Conservation (phyloP, 192 early-diverging fungal species). For the Pilobolus umbonatus region DNA sequence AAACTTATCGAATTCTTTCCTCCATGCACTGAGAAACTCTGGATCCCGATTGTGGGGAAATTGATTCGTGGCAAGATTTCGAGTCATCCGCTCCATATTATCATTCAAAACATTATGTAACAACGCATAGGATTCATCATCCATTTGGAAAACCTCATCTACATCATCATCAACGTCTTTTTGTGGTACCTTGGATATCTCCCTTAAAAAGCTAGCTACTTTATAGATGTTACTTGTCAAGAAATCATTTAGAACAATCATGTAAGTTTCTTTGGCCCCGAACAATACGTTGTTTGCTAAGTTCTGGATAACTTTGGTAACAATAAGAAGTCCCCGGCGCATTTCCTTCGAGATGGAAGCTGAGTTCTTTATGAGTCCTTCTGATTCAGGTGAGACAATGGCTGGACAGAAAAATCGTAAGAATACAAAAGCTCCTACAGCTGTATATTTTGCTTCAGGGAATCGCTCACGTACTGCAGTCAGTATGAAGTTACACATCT, state of each 20-base stretch:
- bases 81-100: slow-evolving; percentile 59
- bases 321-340: slow-evolving; percentile 71
- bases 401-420: slow-evolving; percentile 81
- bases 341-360: slow-evolving; percentile 55
- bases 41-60: background rate
- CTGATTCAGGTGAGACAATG: slow-evolving; percentile 72
- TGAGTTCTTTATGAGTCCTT: slow-evolving; percentile 27
- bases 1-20: slow-evolving; percentile 41
- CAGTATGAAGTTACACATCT: slow-evolving; percentile 62
- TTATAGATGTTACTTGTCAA: slow-evolving; percentile 60
- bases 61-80: slow-evolving; percentile 44
- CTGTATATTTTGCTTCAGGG: slow-evolving; percentile 62
- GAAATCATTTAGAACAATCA: slow-evolving; percentile 73
- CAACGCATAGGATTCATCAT: slow-evolving; percentile 11
- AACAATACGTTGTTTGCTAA: slow-evolving; percentile 82
- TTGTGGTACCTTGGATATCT: slow-evolving; percentile 42
- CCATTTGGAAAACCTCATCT: slow-evolving; percentile 9
- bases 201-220: slow-evolving; percentile 59
- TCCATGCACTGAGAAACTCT: slow-evolving; percentile 3
- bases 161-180: background rate
- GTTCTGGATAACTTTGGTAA: slow-evolving; percentile 84
- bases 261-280: slow-evolving; percentile 78
- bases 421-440: slow-evolving; percentile 81
- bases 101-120: slow-evolving; percentile 58
- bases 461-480: slow-evolving; percentile 59